Conservation (phyloP, 2,329 filamentous ascomycete species). For the Aspergillus niger region DNA sequence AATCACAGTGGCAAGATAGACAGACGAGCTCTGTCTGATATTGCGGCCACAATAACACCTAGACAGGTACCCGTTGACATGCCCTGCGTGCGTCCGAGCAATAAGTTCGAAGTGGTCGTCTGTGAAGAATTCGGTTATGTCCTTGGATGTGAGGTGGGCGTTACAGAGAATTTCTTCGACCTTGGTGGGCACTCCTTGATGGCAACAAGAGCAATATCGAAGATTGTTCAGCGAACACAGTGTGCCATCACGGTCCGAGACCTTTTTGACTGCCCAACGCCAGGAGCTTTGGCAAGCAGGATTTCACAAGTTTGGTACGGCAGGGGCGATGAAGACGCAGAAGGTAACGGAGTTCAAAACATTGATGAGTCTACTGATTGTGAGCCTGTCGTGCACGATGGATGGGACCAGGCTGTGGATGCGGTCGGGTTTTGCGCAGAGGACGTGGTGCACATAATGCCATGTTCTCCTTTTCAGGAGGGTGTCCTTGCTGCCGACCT, state of each 20-base stretch:
- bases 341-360: background rate
- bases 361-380: too few relatives aligned
- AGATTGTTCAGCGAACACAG: background rate
- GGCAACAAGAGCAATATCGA: conserved; percentile 8
- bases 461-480: conserved; percentile 10
- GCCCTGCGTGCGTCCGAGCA: background rate
- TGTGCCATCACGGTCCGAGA: conserved; percentile 1
- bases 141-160: background rate
- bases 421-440: background rate
- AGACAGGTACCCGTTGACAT: background rate
- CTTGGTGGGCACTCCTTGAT: conserved; percentile 12
- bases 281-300: background rate
- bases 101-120: background rate
- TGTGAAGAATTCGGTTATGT: conserved; percentile 7
- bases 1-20: conserved; percentile 13
- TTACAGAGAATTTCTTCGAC: conserved; percentile 7
- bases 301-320: background rate
- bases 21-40: conserved; percentile 1
- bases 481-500: conserved; percentile 4
- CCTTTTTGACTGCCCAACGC: conserved; percentile 1
- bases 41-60: background rate
- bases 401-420: background rate
- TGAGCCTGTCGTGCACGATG: background rate
- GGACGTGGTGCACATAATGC: background rate
- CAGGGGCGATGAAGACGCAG: background rate